These are phyloP conservation scores for Phytophthora foliorum DNA, from an alignment of 352 stramenopile species.

Conservation along the genomic window DNA sequence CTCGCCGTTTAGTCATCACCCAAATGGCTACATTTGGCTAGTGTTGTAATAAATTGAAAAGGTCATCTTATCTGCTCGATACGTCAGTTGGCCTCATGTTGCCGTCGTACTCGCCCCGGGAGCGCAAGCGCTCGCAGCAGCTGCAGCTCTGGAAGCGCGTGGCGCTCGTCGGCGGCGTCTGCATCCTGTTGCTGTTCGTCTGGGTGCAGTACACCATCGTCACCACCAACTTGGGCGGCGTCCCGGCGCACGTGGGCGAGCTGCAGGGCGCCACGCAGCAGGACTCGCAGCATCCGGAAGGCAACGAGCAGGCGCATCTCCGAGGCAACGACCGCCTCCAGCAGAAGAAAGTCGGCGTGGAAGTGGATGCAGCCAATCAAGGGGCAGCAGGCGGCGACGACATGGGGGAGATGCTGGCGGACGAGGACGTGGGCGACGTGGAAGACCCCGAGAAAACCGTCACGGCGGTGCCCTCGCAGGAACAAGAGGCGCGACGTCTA, in stretches of 20 bases:
- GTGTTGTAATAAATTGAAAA: neutral
- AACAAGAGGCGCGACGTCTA: conserved; percentile 55
- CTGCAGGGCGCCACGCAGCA: conserved; percentile 31
- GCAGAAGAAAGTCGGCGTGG: neutral
- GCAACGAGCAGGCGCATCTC: conserved; percentile 17
- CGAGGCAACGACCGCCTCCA: conserved; percentile 14
- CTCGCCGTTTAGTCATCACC: too few species aligned
- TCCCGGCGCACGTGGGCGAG: conserved; percentile 31
- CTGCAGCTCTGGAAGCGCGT: conserved; percentile 40
- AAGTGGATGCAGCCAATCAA: conserved; percentile 11
- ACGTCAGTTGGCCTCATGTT: conserved; percentile 24
- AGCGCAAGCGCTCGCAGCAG: conserved; percentile 29
- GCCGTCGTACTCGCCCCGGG: conserved; percentile 30
- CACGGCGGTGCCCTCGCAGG: conserved; percentile 24
- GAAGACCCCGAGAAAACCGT: conserved; percentile 30
- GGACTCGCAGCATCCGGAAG: conserved; percentile 12
- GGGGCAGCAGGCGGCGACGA: conserved; percentile 4
- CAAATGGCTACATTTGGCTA: conserved; percentile 7
- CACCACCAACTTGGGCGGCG: conserved; percentile 38
- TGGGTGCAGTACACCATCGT: conserved; percentile 71
- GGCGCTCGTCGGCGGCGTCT: conserved; percentile 14
- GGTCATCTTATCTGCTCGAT: neutral
- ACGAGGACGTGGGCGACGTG: conserved; percentile 97
- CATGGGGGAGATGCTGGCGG: conserved; percentile 96
- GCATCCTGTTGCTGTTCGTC: conserved; percentile 43